Base-by-base conservation (phyloP, 345 rosid genomes). In the Aquilaria malaccensis region DNA sequence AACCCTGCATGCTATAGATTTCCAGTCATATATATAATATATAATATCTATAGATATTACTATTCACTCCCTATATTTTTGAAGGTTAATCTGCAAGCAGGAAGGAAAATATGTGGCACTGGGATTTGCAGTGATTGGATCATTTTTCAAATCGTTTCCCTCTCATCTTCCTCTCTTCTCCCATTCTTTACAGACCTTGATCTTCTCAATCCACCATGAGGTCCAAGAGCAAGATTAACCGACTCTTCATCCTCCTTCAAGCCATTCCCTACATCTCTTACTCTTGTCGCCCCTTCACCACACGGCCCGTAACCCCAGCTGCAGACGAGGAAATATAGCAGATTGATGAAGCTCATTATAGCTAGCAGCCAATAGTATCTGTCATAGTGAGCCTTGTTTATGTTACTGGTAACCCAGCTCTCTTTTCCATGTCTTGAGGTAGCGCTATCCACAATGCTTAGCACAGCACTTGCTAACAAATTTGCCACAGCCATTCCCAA, bases 301-400 rank as follows among this genome's bases (percentile, higher is more conserved):
- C 76, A 69, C 67, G 90, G 87, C 72, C 89, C 95, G 71, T 88
- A 88, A 45, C 83, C 77, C 96, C 88, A 75, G 62, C 92, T 77
- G 62, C 98, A 91, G 5, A 80, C 29, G 22, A 72, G 15, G 74
- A 77, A 91, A 55, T 91, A 91, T 0, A 85, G 59, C 67, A 86
- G 58, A 70, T 88, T 91, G 57, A 83, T 48, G 70, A 65, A 67
- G 55, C 89, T 80, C 80, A 83, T 55, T 14, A 72, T 50, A 6
- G 85, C 85, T 0, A 88, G 87, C 61, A 88, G 59, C 88, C 88
- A 88, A 46, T 86, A 91, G 74, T 81, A 91, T 50, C 83, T 74
- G 76, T 91, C 89, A 50, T 84, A 84, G 56, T 71, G 93, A 50
- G 86, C 91, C 67, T 74, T 76, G 72, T 91, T 91, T 33, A 91